phyloP scores from a whole-genome alignment of 2,329 filamentous ascomycete species.

The Macrophomina tecta region DNA sequence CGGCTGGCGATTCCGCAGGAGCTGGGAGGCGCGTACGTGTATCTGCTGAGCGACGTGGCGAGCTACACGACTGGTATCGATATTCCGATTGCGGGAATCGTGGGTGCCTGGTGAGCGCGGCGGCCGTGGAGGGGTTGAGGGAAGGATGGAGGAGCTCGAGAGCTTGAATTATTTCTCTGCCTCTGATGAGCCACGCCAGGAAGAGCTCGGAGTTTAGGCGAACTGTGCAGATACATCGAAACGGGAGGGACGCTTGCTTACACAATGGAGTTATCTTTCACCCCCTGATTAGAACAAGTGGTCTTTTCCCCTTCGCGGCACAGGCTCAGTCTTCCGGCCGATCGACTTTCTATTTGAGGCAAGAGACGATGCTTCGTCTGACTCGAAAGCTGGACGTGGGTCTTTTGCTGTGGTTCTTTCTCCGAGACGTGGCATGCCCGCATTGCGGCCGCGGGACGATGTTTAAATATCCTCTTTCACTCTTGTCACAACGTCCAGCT shows the following conservation, averaged over 20 bases:
- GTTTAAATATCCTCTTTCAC: not conserved
- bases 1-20: conserved; percentile 59
- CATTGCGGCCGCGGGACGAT: not conserved
- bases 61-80: conserved; percentile 58
- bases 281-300: not conserved
- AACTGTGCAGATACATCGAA: not conserved
- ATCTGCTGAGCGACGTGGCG: conserved; percentile 54
- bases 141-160: not conserved
- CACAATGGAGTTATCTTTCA: not conserved
- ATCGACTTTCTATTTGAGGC: conserved; percentile 6
- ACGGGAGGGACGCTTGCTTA: not conserved
- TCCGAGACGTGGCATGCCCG: not conserved
- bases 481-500: not conserved
- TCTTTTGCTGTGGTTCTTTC: not conserved
- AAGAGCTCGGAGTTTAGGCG: not conserved
- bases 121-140: not conserved
- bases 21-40: conserved; percentile 57
- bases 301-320: not conserved
- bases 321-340: not conserved
- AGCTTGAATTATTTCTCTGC: not conserved
- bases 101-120: conserved; percentile 48
- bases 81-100: conserved; percentile 56
- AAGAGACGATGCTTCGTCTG: not conserved
- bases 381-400: not conserved
- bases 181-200: not conserved